These are phyloP conservation scores for Verticillium nonalfalfae DNA, from an alignment of 2,329 filamentous ascomycete species.

Conservation along the genomic window DNA sequence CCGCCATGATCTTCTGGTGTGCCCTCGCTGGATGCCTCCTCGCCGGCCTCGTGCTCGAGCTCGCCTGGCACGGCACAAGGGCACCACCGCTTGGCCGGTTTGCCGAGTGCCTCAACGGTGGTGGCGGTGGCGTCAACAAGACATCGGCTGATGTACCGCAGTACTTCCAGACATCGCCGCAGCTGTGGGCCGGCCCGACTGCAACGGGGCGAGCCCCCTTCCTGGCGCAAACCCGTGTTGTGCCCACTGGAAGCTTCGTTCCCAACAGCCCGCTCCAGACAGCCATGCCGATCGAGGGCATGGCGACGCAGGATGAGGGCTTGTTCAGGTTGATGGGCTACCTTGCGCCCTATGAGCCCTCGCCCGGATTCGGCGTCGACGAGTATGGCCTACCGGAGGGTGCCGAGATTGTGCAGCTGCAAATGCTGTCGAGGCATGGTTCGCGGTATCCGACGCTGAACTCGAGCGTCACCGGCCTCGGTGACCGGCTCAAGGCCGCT, in stretches of 20 bases:
- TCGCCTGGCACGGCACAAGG: slow-evolving; percentile 15
- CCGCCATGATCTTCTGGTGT: slow-evolving; percentile 12
- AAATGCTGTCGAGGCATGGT: slow-evolving; percentile 70
- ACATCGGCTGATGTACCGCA: slow-evolving; percentile 42
- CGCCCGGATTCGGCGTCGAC: slow-evolving; percentile 67
- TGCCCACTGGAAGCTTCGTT: slow-evolving; percentile 59
- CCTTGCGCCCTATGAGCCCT: slow-evolving; percentile 63
- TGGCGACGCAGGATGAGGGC: slow-evolving; percentile 48
- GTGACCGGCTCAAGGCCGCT: slow-evolving; percentile 49
- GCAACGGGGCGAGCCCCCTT: slow-evolving; percentile 65
- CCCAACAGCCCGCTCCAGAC: slow-evolving; percentile 68
- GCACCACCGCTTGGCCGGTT: slow-evolving; percentile 6
- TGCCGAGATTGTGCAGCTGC: slow-evolving; percentile 62
- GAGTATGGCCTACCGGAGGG: slow-evolving; percentile 63
- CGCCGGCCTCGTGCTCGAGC: slow-evolving; percentile 27
- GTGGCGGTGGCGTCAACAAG: slow-evolving; percentile 17
- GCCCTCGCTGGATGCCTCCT: slow-evolving; percentile 25
- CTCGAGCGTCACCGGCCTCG: slow-evolving; percentile 48
- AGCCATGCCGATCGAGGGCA: slow-evolving; percentile 57
- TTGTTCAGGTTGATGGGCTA: slow-evolving; percentile 68
- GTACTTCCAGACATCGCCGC: slow-evolving; percentile 56
- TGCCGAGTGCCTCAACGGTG: slow-evolving; percentile 12
- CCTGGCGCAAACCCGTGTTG: slow-evolving; percentile 63
- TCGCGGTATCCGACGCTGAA: slow-evolving; percentile 64
- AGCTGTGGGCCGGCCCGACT: slow-evolving; percentile 59